Conservation (phyloP, 768 basidiomycete species). For the Suillus fuscotomentosus region DNA sequence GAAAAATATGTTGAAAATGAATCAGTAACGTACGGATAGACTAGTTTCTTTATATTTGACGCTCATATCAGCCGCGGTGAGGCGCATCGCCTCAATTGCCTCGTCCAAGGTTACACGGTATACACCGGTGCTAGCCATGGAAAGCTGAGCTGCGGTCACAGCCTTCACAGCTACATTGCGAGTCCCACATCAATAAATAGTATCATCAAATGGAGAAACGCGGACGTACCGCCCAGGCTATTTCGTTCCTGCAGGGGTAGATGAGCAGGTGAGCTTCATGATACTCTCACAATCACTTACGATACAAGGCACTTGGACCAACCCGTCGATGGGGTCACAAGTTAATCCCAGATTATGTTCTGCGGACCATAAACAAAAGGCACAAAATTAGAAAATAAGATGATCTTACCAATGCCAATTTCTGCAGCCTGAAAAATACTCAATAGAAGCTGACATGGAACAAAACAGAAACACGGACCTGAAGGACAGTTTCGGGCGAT, state of each 20-base stretch:
- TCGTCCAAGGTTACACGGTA: conserved; percentile 90
- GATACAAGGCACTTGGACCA: conserved; percentile 95
- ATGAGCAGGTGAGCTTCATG: neutral
- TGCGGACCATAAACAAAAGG: conserved; percentile 25
- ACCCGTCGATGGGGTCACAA: conserved; percentile 91
- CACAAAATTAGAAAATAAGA: neutral
- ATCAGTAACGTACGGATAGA: conserved; percentile 61
- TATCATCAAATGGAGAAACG: conserved; percentile 1
- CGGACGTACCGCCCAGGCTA: conserved; percentile 68
- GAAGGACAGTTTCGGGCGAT: conserved; percentile 78
- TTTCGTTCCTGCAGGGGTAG: conserved; percentile 63
- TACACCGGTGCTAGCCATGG: conserved; percentile 87
- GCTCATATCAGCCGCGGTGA: conserved; percentile 94
- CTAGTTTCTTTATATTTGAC: conserved; percentile 96
- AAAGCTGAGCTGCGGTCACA: conserved; percentile 90
- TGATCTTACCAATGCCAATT: conserved; percentile 75
- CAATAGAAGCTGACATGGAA: conserved; percentile 1
- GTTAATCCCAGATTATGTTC: conserved; percentile 89
- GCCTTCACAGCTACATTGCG: conserved; percentile 75
- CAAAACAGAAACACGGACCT: conserved; percentile 39
- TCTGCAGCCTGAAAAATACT: conserved; percentile 63
- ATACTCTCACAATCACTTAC: conserved; percentile 43
- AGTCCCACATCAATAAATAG: neutral
- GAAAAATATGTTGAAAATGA: neutral
- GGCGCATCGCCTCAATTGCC: conserved; percentile 92